Percentiles rank a stretch among this genome's conserved stretches.
Evolutionary conservation across 2,329 filamentous ascomycete species (phyloP).

Genomic region (Rosellinia necatrix): DNA sequence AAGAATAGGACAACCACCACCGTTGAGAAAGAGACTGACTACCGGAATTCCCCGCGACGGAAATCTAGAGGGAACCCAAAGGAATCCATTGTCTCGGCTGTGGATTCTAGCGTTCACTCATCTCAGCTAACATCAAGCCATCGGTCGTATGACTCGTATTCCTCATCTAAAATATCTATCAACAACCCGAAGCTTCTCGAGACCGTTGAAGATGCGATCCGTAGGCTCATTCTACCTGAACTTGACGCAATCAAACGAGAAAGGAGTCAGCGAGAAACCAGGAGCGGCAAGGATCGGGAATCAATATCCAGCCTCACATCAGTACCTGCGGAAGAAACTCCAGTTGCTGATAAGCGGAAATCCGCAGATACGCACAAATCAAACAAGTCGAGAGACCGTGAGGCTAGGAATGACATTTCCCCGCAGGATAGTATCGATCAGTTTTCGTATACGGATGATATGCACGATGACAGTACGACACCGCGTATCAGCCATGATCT

Average conservation of each 20-base stretch:
- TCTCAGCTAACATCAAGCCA: slow-evolving; percentile 60
- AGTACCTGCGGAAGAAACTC: slow-evolving; percentile 58
- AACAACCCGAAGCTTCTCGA: slow-evolving; percentile 91
- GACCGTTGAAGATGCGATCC: slow-evolving; percentile 91
- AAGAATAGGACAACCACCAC: slow-evolving; percentile 57
- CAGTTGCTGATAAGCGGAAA: slow-evolving; percentile 56
- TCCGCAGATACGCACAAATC: slow-evolving; percentile 59
- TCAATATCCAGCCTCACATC: slow-evolving; percentile 65
- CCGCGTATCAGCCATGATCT: slow-evolving; percentile 50
- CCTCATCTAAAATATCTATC: slow-evolving; percentile 70
- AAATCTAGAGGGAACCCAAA: slow-evolving; percentile 57
- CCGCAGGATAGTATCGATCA: slow-evolving; percentile 54
- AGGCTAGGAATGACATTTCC: slow-evolving; percentile 60
- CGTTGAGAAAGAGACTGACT: slow-evolving; percentile 54
- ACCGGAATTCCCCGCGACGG: slow-evolving; percentile 52
- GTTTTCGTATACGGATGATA: slow-evolving; percentile 52
- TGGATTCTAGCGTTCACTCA: slow-evolving; percentile 60
- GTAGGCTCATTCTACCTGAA: slow-evolving; percentile 86
- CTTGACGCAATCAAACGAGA: slow-evolving; percentile 90
- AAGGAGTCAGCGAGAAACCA: slow-evolving; percentile 76
- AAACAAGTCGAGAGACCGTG: slow-evolving; percentile 53
- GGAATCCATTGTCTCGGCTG: slow-evolving; percentile 58
- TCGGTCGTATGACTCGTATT: slow-evolving; percentile 60
- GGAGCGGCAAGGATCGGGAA: slow-evolving; percentile 51
- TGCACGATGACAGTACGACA: slow-evolving; percentile 50